Conservation (phyloP, 192 early-diverging fungal species). For the Coemansia sp. region DNA sequence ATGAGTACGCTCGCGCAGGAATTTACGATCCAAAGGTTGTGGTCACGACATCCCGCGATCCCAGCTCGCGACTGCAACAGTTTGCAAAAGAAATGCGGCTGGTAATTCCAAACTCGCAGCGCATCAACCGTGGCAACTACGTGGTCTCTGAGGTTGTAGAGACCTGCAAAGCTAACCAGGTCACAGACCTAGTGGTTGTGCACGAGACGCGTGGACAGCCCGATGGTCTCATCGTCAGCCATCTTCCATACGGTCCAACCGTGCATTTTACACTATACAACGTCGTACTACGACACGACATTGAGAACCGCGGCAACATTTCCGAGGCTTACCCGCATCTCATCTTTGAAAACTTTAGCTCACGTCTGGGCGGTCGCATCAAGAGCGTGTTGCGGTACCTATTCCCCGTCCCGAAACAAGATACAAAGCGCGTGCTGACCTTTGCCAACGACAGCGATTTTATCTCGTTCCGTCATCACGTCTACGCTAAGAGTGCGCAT, state of each 20-base stretch:
- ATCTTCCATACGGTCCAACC: conserved; percentile 98
- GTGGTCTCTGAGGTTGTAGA: conserved; percentile 95
- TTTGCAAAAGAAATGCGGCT: conserved; percentile 98
- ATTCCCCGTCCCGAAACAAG: conserved; percentile 96
- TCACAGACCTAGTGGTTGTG: conserved; percentile 92
- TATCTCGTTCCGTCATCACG: conserved; percentile 97
- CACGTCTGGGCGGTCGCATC: conserved; percentile 79
- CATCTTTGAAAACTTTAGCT: conserved; percentile 92
- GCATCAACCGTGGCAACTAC: conserved; percentile 96
- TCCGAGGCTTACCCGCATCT: conserved; percentile 97
- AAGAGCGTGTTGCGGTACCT: conserved; percentile 90
- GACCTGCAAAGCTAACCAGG: conserved; percentile 89
- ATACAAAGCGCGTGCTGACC: conserved; percentile 94
- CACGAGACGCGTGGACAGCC: conserved; percentile 96
- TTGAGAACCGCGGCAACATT: conserved; percentile 92
- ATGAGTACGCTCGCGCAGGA: conserved; percentile 95
- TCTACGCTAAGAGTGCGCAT: conserved; percentile 84
- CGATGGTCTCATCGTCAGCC: conserved; percentile 91
- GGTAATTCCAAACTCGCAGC: conserved; percentile 92
- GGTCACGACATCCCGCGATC: conserved; percentile 94
- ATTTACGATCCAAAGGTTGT: conserved; percentile 92
- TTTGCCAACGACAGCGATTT: conserved; percentile 96
- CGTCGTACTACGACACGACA: conserved; percentile 96
- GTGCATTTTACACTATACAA: conserved; percentile 98
- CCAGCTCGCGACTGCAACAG: conserved; percentile 86